Conservation (phyloP, 2,329 filamentous ascomycete species). For the Ceratocystis alfenasii region DNA sequence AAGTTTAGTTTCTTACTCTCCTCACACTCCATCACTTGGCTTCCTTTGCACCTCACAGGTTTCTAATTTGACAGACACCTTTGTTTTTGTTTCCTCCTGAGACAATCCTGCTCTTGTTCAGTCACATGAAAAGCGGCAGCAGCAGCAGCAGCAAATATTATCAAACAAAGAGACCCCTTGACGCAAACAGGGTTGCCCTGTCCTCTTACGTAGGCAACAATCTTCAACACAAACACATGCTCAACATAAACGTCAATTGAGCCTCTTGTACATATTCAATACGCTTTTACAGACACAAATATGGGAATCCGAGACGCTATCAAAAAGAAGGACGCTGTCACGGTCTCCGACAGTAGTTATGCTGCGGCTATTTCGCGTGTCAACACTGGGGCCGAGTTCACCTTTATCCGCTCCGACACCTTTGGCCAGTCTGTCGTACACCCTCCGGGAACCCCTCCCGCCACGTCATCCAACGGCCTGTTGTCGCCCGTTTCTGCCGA, state of each 20-base stretch:
- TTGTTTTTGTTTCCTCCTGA: neutral
- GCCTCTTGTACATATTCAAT: neutral
- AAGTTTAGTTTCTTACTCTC: neutral
- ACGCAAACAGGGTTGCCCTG: neutral
- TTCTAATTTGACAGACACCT: neutral
- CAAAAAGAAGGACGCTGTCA: slow-evolving; percentile 41
- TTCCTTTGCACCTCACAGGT: neutral
- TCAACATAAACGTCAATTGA: neutral
- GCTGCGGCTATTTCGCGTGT: slow-evolving; percentile 32
- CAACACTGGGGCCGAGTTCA: slow-evolving; percentile 52
- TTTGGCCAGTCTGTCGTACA: slow-evolving; percentile 64
- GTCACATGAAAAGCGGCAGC: neutral
- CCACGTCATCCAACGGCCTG: slow-evolving; percentile 14
- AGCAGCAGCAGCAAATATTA: too few species aligned
- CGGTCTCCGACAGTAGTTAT: slow-evolving; percentile 28
- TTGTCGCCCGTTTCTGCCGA: slow-evolving; percentile 18
- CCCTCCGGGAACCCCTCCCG: slow-evolving; percentile 40
- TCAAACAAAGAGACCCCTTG: neutral
- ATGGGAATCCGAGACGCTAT: slow-evolving; percentile 45
- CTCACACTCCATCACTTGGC: neutral
- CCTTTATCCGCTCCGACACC: slow-evolving; percentile 75
- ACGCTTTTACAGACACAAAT: slow-evolving; percentile 18
- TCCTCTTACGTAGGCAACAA: neutral
- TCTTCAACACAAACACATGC: neutral
- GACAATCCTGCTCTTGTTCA: neutral